Conservation (phyloP, 73 alveolate genomes). For the Paramecium sexaurelia region DNA sequence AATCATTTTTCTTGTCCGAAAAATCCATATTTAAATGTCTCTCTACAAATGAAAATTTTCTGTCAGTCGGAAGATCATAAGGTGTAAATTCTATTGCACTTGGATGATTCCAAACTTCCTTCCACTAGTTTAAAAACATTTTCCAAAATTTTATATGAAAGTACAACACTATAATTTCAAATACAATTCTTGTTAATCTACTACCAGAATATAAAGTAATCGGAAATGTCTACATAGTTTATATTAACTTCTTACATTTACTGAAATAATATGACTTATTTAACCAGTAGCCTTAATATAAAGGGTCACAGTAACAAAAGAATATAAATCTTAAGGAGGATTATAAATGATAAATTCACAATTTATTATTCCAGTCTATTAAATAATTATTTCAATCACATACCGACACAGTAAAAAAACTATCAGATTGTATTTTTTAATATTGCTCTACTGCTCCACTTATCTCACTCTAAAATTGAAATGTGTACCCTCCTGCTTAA, state of each 20-base stretch:
- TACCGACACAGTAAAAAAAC: background rate
- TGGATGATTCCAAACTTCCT: constrained; percentile 15
- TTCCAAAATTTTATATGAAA: constrained; percentile 32
- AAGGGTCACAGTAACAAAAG: background rate
- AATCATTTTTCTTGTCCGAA: constrained; percentile 1
- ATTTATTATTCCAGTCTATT: constrained; percentile 20
- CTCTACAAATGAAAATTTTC: background rate
- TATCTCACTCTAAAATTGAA: background rate
- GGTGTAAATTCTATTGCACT: constrained; percentile 31
- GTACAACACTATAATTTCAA: constrained; percentile 2
- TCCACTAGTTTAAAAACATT: constrained; percentile 21
- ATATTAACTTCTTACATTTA: background rate
- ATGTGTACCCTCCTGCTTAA: constrained; percentile 36
- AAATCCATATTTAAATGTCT: constrained; percentile 34
- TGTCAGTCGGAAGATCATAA: background rate
- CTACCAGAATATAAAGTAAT: constrained; percentile 25
- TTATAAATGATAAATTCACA: constrained; percentile 28
- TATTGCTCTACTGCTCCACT: background rate
- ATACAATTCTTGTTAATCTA: constrained; percentile 21
- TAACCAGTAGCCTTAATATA: background rate
- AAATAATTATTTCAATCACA: background rate
- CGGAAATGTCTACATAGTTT: background rate
- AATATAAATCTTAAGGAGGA: constrained; percentile 39
- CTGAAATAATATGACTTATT: background rate
- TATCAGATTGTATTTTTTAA: background rate